Evolutionary conservation across 176 grass and related monocot species (phyloP).

Genomic region (Dactylis glomerata): DNA sequence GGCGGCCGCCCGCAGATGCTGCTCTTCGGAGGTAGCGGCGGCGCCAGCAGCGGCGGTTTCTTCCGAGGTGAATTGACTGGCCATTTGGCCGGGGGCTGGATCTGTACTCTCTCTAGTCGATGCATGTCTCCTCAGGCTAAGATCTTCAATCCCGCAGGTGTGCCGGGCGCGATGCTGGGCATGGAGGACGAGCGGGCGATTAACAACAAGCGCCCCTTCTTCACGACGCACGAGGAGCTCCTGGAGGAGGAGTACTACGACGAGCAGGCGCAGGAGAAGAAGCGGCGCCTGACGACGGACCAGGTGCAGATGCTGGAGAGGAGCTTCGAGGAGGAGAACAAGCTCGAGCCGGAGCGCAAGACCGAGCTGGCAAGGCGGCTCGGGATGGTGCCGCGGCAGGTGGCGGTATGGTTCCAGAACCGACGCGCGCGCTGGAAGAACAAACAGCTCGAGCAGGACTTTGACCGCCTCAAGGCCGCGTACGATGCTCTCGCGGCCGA

Average conservation of each 20-base stretch:
- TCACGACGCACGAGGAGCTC: slow-evolving; percentile 78
- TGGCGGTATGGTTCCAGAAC: slow-evolving; percentile 97
- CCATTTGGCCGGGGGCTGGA: slow-evolving; percentile 22
- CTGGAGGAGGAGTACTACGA: slow-evolving; percentile 97
- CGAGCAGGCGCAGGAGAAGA: slow-evolving; percentile 81
- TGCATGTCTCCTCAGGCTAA: neutral
- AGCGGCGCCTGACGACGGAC: slow-evolving; percentile 81
- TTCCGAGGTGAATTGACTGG: slow-evolving; percentile 38
- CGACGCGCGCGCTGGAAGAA: slow-evolving; percentile 92
- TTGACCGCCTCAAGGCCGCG: slow-evolving; percentile 65
- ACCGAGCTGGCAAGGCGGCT: slow-evolving; percentile 72
- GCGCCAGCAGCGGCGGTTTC: slow-evolving; percentile 47
- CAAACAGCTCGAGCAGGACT: slow-evolving; percentile 92
- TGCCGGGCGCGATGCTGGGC: slow-evolving; percentile 47
- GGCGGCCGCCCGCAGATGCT: slow-evolving; percentile 55
- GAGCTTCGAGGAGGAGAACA: slow-evolving; percentile 87
- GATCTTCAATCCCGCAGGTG: slow-evolving; percentile 27
- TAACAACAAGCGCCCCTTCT: slow-evolving; percentile 58
- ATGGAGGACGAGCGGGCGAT: slow-evolving; percentile 40
- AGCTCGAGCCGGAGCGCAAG: slow-evolving; percentile 92
- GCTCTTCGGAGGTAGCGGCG: slow-evolving; percentile 54
- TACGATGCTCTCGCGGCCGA: slow-evolving; percentile 60
- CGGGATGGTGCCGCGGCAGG: slow-evolving; percentile 83
- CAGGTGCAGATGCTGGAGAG: slow-evolving; percentile 70
- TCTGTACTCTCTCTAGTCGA: neutral